These are phyloP conservation scores for Fusarium nanum DNA, from an alignment of 2,329 filamentous ascomycete genomes.

Conservation along the genomic window DNA sequence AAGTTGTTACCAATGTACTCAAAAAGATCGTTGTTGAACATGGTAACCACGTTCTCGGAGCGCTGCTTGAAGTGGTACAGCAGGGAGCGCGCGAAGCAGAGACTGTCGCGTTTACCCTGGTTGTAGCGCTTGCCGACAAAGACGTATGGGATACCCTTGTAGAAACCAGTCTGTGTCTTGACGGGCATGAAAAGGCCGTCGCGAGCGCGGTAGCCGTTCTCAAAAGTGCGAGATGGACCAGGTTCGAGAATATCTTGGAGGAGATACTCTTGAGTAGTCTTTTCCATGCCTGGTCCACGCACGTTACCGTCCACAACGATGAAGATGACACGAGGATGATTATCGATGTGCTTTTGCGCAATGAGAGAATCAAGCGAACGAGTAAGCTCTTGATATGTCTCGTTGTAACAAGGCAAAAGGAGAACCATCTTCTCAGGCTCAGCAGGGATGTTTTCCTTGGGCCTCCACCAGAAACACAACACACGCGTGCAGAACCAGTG, in stretches of 20 bases:
- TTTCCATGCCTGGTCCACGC: constrained; percentile 59
- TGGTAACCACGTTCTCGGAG: constrained; percentile 55
- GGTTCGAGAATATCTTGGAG: constrained; percentile 59
- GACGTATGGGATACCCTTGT: constrained; percentile 59
- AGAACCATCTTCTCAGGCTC: constrained; percentile 58
- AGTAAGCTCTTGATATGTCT: constrained; percentile 57
- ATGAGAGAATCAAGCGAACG: constrained; percentile 60
- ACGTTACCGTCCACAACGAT: constrained; percentile 62
- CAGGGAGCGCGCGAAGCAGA: constrained; percentile 62
- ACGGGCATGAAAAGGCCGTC: constrained; percentile 61
- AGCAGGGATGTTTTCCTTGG: constrained; percentile 52
- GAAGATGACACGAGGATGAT: constrained; percentile 58
- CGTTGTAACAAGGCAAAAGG: constrained; percentile 63
- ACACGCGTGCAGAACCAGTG: constrained; percentile 49
- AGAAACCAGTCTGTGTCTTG: constrained; percentile 57
- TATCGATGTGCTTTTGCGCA: constrained; percentile 56
- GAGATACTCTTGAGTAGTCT: constrained; percentile 61
- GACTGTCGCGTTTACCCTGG: constrained; percentile 62
- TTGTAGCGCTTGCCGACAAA: constrained; percentile 63
- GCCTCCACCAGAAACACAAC: constrained; percentile 47
- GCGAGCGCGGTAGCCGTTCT: constrained; percentile 59
- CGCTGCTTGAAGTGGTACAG: constrained; percentile 61
- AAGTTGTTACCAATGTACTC: constrained; percentile 55
- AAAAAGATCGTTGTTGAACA: constrained; percentile 60
- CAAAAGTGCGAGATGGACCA: constrained; percentile 50